A percentile compares a stretch with the other conserved stretches of the same genome.
phyloP scores from a whole-genome alignment of 306 rosid genomes.

The Fagus crenata region DNA sequence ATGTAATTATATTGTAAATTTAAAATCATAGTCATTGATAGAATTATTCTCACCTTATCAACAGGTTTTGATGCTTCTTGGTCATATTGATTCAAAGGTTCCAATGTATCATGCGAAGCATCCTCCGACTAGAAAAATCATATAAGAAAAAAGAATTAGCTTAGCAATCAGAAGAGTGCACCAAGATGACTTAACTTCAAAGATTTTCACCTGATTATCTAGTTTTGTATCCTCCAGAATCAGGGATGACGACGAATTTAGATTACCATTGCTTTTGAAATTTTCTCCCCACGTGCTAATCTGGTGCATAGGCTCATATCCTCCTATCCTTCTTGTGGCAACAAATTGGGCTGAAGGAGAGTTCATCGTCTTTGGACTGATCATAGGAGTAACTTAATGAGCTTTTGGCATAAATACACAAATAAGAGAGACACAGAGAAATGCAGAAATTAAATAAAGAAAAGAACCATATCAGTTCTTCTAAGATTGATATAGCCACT shows the following conservation, averaged over 20 bases:
- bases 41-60: slow-evolving; percentile 41
- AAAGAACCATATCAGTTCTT: neutral
- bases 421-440: slow-evolving; percentile 5
- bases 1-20: neutral
- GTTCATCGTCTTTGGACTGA: slow-evolving; percentile 60
- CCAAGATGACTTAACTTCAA: slow-evolving; percentile 26
- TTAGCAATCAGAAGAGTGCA: slow-evolving; percentile 12
- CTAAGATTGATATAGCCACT: neutral
- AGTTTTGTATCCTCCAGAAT: slow-evolving; percentile 55
- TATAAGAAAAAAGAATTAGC: slow-evolving; percentile 1
- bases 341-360: slow-evolving; percentile 63
- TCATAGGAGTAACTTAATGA: slow-evolving; percentile 32
- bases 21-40: neutral
- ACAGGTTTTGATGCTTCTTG: slow-evolving; percentile 45
- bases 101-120: slow-evolving; percentile 44
- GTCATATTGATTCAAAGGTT: slow-evolving; percentile 40
- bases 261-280: slow-evolving; percentile 50
- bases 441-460: slow-evolving; percentile 9
- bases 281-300: slow-evolving; percentile 82
- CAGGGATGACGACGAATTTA: slow-evolving; percentile 46
- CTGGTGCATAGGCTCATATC: slow-evolving; percentile 81
- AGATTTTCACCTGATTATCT: slow-evolving; percentile 52
- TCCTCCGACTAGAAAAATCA: slow-evolving; percentile 46
- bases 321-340: slow-evolving; percentile 61
- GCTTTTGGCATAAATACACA: slow-evolving; percentile 11